Percentiles rank a stretch among this genome's conserved stretches.
Conservation (phyloP, 768 basidiomycete species). For the Boletus tomentosulus region DNA sequence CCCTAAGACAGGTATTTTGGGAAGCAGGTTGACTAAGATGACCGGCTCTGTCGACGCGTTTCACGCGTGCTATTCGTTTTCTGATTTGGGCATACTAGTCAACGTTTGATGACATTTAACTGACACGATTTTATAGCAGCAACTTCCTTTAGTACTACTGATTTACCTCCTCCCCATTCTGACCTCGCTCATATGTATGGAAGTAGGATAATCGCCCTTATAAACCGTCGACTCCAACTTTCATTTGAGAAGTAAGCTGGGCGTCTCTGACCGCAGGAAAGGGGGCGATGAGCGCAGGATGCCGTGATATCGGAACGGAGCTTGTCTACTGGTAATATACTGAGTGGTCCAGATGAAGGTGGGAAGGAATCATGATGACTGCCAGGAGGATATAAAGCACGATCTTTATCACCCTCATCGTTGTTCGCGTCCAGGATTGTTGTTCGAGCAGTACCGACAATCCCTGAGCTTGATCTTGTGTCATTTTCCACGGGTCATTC, state of each 20-base stretch:
- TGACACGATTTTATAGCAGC: constrained; percentile 4
- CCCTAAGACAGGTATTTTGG: constrained; percentile 14
- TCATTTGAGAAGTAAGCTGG: too few species aligned
- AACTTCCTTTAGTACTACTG: not conserved
- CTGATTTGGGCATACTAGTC: constrained; percentile 12
- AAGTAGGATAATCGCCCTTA: too few species aligned
- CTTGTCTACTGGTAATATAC: not conserved
- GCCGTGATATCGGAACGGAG: constrained; percentile 1
- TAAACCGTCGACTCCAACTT: too few species aligned
- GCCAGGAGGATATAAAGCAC: not conserved
- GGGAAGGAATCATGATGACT: not conserved
- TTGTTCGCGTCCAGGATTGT: not conserved
- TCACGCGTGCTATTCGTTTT: constrained; percentile 13
- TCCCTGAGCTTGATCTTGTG: not conserved
- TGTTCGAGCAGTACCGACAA: not conserved
- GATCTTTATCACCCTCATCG: not conserved
- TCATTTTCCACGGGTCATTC: not conserved
- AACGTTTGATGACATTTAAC: not conserved
- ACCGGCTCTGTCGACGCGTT: constrained; percentile 18
- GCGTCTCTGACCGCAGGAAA: too few species aligned
- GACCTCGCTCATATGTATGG: too few species aligned
- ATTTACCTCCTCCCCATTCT: not conserved
- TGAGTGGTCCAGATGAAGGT: not conserved
- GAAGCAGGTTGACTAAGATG: constrained; percentile 21
- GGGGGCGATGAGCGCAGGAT: too few species aligned